Evolutionary conservation across 2,329 filamentous ascomycete species (phyloP).

Genomic region (Albifimbria verrucaria): DNA sequence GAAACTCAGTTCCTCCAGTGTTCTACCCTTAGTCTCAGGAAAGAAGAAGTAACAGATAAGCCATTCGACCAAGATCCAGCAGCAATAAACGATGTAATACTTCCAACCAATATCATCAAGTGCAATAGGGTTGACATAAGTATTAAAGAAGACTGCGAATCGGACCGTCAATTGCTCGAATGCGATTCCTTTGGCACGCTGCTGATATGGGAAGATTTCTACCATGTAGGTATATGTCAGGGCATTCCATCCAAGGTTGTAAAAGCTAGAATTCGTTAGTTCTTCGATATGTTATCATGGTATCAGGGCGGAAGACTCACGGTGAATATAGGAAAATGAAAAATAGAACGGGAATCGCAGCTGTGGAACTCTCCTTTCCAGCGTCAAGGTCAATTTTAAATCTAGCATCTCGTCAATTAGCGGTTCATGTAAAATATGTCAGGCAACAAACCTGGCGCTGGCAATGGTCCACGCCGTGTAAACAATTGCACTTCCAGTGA

Average conservation of each 20-base stretch:
- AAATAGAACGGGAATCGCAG: constrained; percentile 26
- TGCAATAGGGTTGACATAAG: constrained; percentile 18
- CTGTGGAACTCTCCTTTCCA: background rate
- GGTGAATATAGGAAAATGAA: constrained; percentile 41
- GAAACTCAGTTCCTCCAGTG: constrained; percentile 16
- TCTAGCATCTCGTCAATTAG: background rate
- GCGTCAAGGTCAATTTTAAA: background rate
- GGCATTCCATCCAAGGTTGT: constrained; percentile 52
- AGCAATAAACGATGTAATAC: constrained; percentile 14
- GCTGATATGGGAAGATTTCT: constrained; percentile 18
- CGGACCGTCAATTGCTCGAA: constrained; percentile 14
- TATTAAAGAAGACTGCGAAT: constrained; percentile 15
- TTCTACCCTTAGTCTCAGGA: constrained; percentile 11
- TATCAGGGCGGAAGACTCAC: constrained; percentile 14
- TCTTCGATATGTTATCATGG: constrained; percentile 3
- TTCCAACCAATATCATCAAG: constrained; percentile 15
- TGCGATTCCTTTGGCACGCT: constrained; percentile 17
- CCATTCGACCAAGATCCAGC: constrained; percentile 6
- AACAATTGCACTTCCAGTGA: constrained; percentile 20
- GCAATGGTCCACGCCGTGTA: constrained; percentile 29
- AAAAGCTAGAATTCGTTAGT: constrained; percentile 31
- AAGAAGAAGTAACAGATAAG: constrained; percentile 8
- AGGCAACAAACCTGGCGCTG: constrained; percentile 22
- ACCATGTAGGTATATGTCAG: constrained; percentile 30
- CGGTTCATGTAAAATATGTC: background rate